Evolutionary conservation across 495 filamentous ascomycete species (phyloP), one percentile per base, ranked within the genome.

Genomic region (Xylaria scruposa): DNA sequence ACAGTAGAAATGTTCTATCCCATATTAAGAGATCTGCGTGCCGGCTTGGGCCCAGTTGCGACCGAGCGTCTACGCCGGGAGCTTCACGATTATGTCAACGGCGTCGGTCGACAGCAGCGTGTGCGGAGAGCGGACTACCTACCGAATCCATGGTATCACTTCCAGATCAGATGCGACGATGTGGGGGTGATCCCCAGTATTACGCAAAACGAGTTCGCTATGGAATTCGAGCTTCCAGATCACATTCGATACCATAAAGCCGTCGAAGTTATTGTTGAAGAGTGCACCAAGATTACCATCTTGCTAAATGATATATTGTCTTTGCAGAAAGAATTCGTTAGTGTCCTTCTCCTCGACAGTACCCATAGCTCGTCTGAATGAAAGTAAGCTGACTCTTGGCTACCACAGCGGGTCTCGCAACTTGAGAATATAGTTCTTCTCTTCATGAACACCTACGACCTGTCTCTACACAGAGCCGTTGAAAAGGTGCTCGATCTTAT

Each of bases 121-220:
- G 75, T 78, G 42, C 71, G 77, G 12, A 73, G 76, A 64, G 75
- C 33, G 17, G 64, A 68, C 8, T 60, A n/a, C n/a, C 60, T 78
- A 33, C 77, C 77, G 38, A 72, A 77, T 40, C 77, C 77, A 19
- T 78, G 77, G 77, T 78, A 77, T 60, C 77, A 78, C 56, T 69
- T 78, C 66, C 29, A 71, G 54, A 78, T 78, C 60, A 64, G 77
- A 4, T 70, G 74, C 15, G 73, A 69, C 44, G 77, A 78, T 36
- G 75, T 78, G 17, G 77, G 77, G 0, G 77, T 73, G 12, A 72
- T 77, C 6, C 77, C 77, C 47, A 77, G 73, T 68, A 77, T 78
- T 7, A 77, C 75, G 1, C 74, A 75, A 26, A 78, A 75, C 33
- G 77, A 77, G 67, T 78, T 68, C 33, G 77, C 77, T 19, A 78